These are phyloP conservation scores for Durusdinium trenchii DNA, from an alignment of 73 alveolate genomes.

Conservation along the genomic window DNA sequence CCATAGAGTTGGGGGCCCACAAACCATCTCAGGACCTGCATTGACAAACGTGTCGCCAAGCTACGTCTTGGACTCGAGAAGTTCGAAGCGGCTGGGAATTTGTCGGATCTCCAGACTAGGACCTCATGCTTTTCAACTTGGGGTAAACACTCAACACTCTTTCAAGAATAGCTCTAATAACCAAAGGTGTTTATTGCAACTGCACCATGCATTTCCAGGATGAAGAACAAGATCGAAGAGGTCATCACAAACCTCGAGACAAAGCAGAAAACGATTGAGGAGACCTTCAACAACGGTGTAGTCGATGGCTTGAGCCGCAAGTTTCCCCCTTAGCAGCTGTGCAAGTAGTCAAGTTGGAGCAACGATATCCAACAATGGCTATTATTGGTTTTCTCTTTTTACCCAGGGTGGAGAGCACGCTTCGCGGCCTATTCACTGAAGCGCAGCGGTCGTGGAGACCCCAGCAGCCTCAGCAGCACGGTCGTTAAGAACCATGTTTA, in stretches of 20 bases:
- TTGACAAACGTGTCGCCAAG: slow-evolving; percentile 7
- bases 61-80: not conserved
- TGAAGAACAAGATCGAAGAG: not conserved
- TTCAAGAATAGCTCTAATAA: not conserved
- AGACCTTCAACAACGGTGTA: not conserved
- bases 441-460: not conserved
- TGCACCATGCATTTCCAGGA: not conserved
- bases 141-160: not conserved
- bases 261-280: not conserved
- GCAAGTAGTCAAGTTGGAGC: not conserved
- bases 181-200: not conserved
- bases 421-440: not conserved
- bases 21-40: slow-evolving; percentile 1
- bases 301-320: not conserved
- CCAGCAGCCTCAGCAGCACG: not conserved
- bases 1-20: not conserved
- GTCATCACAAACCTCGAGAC: not conserved
- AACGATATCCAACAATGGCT: too few relatives aligned
- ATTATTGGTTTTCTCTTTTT: too few relatives aligned
- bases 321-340: not conserved
- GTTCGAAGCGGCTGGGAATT: not conserved
- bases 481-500: not conserved
- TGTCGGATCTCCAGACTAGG: not conserved
- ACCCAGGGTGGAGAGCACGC: not conserved
- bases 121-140: too few relatives aligned